These are phyloP conservation scores for Aspergillus sp. DNA, from an alignment of 2,329 filamentous ascomycete genomes.

Conservation along the genomic window DNA sequence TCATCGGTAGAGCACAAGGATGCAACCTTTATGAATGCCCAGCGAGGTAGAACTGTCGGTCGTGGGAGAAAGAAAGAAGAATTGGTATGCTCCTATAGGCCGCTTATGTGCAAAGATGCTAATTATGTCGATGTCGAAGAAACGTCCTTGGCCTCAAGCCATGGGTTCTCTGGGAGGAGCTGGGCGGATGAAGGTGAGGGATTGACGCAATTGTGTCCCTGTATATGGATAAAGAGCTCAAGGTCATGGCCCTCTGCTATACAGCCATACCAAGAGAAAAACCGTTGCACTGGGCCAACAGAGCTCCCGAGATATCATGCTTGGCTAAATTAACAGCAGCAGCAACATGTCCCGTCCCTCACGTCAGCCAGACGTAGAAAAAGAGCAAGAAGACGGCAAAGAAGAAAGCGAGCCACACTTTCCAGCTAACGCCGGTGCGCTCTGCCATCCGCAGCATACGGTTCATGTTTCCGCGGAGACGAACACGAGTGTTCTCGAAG, in stretches of 20 bases:
- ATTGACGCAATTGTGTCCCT: not conserved
- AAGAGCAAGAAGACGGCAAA: constrained; percentile 79
- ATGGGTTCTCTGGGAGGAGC: not conserved
- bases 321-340: not conserved
- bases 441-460: constrained; percentile 96
- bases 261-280: not conserved
- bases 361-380: constrained; percentile 90
- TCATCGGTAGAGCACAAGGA: not conserved
- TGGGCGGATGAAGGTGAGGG: not conserved
- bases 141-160: not conserved
- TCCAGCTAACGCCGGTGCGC: constrained; percentile 92
- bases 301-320: not conserved
- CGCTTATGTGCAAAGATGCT: not conserved
- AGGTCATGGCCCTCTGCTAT: not conserved
- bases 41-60: not conserved
- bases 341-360: constrained; percentile 28
- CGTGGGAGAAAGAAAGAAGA: not conserved
- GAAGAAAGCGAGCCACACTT: constrained; percentile 89
- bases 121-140: not conserved
- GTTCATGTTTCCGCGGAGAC: constrained; percentile 90
- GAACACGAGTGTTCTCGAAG: constrained; percentile 81
- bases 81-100: not conserved
- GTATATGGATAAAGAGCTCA: not conserved
- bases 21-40: not conserved
- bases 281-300: not conserved